Percentiles rank a stretch among this genome's conserved stretches.
These are phyloP conservation scores for Apiospora aurea DNA, from an alignment of 2,329 filamentous ascomycete genomes.

Conservation along the genomic window DNA sequence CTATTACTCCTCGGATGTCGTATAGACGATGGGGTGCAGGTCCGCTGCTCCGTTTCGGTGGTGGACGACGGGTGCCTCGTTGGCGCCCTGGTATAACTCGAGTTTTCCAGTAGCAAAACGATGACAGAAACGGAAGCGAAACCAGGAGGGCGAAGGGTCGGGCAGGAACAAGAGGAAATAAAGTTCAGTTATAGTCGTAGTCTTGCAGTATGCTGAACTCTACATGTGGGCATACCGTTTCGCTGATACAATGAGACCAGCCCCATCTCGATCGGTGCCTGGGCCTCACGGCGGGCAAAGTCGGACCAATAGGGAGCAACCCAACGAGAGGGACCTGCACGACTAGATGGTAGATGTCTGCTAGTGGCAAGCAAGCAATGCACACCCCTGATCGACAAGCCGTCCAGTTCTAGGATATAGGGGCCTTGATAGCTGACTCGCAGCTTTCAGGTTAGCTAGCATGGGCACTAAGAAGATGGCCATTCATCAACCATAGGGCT, in stretches of 20 bases:
- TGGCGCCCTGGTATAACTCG: not conserved
- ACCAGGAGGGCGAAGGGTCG: not conserved
- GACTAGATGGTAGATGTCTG: not conserved
- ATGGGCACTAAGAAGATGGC: not conserved
- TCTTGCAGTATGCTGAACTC: not conserved
- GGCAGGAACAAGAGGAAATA: not conserved
- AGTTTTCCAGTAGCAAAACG: no score
- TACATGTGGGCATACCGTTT: not conserved
- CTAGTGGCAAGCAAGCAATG: not conserved
- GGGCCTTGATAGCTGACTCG: not conserved
- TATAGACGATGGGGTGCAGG: not conserved
- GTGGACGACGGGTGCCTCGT: not conserved
- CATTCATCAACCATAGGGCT: not conserved
- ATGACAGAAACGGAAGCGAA: not conserved
- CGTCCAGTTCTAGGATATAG: not conserved
- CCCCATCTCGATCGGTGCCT: not conserved
- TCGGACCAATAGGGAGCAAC: not conserved
- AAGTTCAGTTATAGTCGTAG: conserved; percentile 11
- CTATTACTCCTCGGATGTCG: not conserved
- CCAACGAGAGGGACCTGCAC: not conserved
- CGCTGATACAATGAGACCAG: not conserved
- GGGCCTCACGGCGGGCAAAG: not conserved
- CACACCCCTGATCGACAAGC: not conserved
- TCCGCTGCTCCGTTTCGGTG: not conserved
- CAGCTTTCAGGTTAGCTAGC: not conserved